Conservation (phyloP, 768 basidiomycete genomes). For the Imleria badia region DNA sequence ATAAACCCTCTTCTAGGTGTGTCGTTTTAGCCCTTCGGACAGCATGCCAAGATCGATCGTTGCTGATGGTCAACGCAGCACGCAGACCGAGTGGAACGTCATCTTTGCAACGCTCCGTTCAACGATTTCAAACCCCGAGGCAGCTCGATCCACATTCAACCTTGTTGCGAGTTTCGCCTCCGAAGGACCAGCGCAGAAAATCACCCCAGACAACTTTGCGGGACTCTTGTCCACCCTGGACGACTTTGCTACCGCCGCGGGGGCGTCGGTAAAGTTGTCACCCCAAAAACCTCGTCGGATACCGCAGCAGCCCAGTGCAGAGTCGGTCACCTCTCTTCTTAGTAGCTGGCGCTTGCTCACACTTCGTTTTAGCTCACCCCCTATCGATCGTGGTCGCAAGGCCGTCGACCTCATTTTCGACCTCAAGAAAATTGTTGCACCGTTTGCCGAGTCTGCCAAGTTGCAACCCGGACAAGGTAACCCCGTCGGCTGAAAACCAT, state of each 20-base stretch:
- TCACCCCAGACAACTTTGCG: slow-evolving; percentile 76
- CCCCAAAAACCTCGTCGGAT: slow-evolving; percentile 52
- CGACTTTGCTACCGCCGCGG: slow-evolving; percentile 82
- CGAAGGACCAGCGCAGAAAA: slow-evolving; percentile 56
- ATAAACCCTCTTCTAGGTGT: slow-evolving; percentile 66
- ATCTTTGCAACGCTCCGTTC: slow-evolving; percentile 85
- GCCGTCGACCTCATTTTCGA: slow-evolving; percentile 80
- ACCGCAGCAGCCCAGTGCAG: slow-evolving; percentile 49
- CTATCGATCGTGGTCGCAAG: slow-evolving; percentile 76
- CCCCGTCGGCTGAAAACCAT: slow-evolving; percentile 4
- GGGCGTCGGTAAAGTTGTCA: slow-evolving; percentile 58
- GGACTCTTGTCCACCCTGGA: slow-evolving; percentile 81
- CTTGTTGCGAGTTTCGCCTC: slow-evolving; percentile 66
- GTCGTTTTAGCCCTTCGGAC: neutral
- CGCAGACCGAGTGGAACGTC: slow-evolving; percentile 95
- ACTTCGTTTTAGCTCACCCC: slow-evolving; percentile 55
- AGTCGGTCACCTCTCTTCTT: slow-evolving; percentile 39
- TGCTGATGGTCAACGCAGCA: slow-evolving; percentile 42
- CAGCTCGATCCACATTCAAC: slow-evolving; percentile 80
- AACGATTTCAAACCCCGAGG: slow-evolving; percentile 84
- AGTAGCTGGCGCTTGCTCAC: neutral
- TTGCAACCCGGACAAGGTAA: slow-evolving; percentile 35
- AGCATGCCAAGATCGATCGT: neutral
- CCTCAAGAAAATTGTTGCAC: slow-evolving; percentile 63
- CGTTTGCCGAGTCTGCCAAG: slow-evolving; percentile 52